Percentiles rank a stretch among this genome's conserved stretches.
These are phyloP conservation scores for Nakaseomyces nivariensis DNA, from an alignment of 1,139 yeast species.

Conservation along the genomic window DNA sequence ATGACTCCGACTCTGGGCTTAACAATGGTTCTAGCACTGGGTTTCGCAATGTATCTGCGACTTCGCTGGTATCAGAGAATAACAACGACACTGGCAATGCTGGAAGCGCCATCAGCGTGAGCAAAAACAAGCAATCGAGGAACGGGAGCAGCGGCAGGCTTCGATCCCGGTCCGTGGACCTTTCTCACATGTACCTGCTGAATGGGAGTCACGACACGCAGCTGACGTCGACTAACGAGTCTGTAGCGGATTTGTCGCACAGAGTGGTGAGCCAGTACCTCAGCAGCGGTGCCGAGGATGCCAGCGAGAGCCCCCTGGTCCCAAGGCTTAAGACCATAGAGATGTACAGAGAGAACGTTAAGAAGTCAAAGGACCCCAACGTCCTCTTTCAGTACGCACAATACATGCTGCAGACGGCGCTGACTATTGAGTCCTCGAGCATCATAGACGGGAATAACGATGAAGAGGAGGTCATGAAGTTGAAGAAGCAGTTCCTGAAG, in stretches of 20 bases:
- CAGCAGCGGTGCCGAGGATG: conserved; percentile 37
- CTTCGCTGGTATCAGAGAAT: neutral
- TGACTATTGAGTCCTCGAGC: conserved; percentile 38
- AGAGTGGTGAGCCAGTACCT: conserved; percentile 38
- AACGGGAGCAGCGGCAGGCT: conserved; percentile 6
- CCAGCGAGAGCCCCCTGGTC: conserved; percentile 33
- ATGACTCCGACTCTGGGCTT: neutral
- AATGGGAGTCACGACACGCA: conserved; percentile 29
- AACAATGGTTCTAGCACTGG: neutral
- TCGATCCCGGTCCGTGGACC: conserved; percentile 31
- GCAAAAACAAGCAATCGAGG: neutral
- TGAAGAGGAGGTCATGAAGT: conserved; percentile 8
- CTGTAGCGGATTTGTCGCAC: conserved; percentile 33
- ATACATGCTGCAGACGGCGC: conserved; percentile 78
- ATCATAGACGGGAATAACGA: conserved; percentile 5
- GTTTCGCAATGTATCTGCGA: neutral
- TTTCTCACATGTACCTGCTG: conserved; percentile 33
- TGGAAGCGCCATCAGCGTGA: neutral
- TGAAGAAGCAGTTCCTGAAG: conserved; percentile 45
- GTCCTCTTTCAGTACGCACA: conserved; percentile 87
- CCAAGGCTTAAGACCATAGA: conserved; percentile 84
- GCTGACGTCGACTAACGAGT: conserved; percentile 32
- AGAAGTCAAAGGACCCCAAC: conserved; percentile 74
- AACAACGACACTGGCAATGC: neutral
- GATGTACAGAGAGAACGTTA: conserved; percentile 76